Evolutionary conservation across 305 asterid species (phyloP).

Genomic region (Fraxinus greggii): DNA sequence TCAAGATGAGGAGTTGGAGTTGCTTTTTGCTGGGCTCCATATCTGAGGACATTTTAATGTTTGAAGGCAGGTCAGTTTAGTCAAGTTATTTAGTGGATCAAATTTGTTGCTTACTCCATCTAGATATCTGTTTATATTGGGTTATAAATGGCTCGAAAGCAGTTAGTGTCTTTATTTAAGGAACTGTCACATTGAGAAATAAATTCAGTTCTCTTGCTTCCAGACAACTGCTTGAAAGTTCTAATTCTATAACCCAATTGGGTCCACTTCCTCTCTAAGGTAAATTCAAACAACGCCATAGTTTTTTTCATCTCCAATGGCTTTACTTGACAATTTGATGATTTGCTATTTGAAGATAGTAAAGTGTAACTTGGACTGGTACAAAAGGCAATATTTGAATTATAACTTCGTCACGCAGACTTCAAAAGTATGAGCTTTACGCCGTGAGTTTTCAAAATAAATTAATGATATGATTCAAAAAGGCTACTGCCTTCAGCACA

Average conservation of each 20-base stretch:
- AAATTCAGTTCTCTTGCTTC: not conserved
- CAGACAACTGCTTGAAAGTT: not conserved
- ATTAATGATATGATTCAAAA: not conserved
- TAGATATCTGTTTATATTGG: not conserved
- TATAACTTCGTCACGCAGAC: not conserved
- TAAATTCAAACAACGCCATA: not conserved
- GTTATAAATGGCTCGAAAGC: not conserved
- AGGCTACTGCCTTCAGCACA: not conserved
- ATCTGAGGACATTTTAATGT: constrained; percentile 20
- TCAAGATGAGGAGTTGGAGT: constrained; percentile 45
- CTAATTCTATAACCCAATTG: not conserved
- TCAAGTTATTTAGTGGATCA: not conserved
- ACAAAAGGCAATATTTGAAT: not conserved
- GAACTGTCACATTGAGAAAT: not conserved
- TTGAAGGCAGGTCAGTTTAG: constrained; percentile 1
- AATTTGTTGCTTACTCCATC: not conserved
- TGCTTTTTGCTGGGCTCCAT: constrained; percentile 46
- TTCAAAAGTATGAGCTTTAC: not conserved
- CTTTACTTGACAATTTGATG: not conserved
- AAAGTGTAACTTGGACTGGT: not conserved
- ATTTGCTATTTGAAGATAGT: not conserved
- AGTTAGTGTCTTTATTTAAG: not conserved
- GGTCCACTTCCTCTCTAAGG: not conserved
- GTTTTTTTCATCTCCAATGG: not conserved
- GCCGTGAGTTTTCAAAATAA: not conserved